Percentiles rank a stretch among this genome's conserved stretches.
These are phyloP conservation scores for Scedosporium aurantiacum DNA, from an alignment of 2,329 filamentous ascomycete genomes.

Conservation along the genomic window DNA sequence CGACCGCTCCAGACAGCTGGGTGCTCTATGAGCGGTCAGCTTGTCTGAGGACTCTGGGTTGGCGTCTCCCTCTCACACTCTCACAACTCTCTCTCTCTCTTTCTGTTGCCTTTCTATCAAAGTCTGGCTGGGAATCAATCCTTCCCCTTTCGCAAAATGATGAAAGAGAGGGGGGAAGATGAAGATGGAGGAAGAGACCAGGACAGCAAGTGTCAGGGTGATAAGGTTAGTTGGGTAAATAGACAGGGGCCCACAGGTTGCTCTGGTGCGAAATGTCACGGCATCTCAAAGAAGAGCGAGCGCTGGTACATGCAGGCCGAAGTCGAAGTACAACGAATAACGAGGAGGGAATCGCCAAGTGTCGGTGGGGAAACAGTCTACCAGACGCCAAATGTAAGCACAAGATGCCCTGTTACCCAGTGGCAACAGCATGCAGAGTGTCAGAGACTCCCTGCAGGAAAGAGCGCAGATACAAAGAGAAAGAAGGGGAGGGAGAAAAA, in stretches of 20 bases:
- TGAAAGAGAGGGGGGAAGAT: background rate
- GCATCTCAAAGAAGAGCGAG: conserved; percentile 3
- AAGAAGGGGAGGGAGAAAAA: background rate
- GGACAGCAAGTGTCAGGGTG: background rate
- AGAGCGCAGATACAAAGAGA: background rate
- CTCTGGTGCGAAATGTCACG: conserved; percentile 5
- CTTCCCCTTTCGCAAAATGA: conserved; percentile 1
- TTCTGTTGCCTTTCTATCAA: background rate
- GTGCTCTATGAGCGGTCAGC: background rate
- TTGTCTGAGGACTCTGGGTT: background rate
- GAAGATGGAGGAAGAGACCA: background rate
- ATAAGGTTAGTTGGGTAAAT: conserved; percentile 3
- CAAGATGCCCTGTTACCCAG: background rate
- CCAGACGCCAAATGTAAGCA: background rate
- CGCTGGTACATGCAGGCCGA: conserved; percentile 1
- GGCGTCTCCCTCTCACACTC: background rate
- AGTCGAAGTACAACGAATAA: background rate
- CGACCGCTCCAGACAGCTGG: background rate
- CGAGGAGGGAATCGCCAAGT: conserved; percentile 1
- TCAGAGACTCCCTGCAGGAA: background rate
- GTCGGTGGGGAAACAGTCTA: background rate
- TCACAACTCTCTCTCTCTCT: background rate
- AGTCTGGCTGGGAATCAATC: background rate
- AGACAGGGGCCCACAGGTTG: conserved; percentile 1
- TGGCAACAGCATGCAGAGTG: background rate